Base-by-base conservation (phyloP, 2,329 filamentous ascomycete genomes). In the Aspergillus spinulosporus region DNA sequence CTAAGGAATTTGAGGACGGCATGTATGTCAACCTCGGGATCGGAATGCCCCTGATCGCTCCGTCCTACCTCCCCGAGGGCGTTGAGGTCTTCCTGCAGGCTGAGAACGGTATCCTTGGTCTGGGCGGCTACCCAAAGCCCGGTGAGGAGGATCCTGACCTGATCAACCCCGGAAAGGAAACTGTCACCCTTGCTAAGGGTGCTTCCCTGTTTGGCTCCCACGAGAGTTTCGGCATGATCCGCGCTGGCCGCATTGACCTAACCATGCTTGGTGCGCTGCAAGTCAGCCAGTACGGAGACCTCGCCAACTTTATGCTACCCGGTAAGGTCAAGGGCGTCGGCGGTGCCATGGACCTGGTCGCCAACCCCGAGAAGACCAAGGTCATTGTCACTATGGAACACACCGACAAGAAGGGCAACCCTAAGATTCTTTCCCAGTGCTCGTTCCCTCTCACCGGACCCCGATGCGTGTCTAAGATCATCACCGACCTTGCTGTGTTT, bases 11-110 rank as follows among this genome's bases (percentile, higher is more conserved):
- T 61, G 88, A 90, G 73, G 83, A 94, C 73, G 90, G 90, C 76
- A 93, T 93, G 89, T 94, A 94, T 74, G 90, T 90, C 67, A 72
- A 95, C 93, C 68, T 95, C 43, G 90, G 90, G 61, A 94, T 95
- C 63, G 83, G 90, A 15, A 92, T 96, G 74, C 91, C 90, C 1
- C 93, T 90, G 44, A 80, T 94, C 32, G 89, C 90, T 1, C 89
- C 90, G 0, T 87, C 86, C 2, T 92, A 89, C 71, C 77, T 95
- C 3, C 84, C 88, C 5, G 72, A 82, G 1, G 83, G 83, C 53
- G 82, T 85, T 14, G 84, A 88, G 61, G 90, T 96, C 40, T 89
- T 90, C 82, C 83, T 95, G 51, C 90, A 95, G 72, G 90, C 87
- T 1, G 90, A 95, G 76, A 95, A 95, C 72, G 90, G 90, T 39